Conservation (phyloP, 2,329 filamentous ascomycete genomes). For the Neopestalotiopsis rosae region DNA sequence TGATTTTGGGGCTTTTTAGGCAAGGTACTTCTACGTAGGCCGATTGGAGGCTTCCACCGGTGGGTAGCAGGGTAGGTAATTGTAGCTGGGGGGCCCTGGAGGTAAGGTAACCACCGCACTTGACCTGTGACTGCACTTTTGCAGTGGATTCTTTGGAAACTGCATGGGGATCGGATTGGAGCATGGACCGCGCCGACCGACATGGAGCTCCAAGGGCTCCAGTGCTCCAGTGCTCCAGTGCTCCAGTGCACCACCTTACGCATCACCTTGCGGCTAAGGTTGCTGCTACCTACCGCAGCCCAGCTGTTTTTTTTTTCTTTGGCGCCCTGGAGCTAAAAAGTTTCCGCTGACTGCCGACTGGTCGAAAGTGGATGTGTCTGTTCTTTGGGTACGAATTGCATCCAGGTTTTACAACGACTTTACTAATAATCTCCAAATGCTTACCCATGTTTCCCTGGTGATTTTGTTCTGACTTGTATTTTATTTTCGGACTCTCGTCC, state of each 20-base stretch:
- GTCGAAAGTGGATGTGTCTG: neutral
- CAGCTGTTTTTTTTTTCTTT: neutral
- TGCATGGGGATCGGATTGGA: neutral
- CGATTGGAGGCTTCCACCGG: neutral
- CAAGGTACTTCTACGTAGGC: neutral
- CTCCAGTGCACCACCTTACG: neutral
- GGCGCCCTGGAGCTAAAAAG: constrained; percentile 2
- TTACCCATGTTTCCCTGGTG: neutral
- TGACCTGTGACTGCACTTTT: neutral
- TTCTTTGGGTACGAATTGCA: neutral
- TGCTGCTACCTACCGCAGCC: neutral
- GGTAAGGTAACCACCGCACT: neutral
- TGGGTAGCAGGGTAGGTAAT: neutral
- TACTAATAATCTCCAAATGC: constrained; percentile 2
- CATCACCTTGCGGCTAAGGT: neutral
- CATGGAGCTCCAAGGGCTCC: neutral
- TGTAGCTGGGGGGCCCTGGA: neutral
- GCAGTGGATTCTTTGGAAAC: too few relatives aligned
- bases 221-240: too few relatives aligned
- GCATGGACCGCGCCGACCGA: neutral
- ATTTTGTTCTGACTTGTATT: neutral
- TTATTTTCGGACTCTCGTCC: neutral
- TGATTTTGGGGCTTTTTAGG: neutral
- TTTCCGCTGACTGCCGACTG: constrained; percentile 2
- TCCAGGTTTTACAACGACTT: neutral